Evolutionary conservation across 78 protist species (phyloP).

Genomic region (Dictyostelium intermedium): DNA sequence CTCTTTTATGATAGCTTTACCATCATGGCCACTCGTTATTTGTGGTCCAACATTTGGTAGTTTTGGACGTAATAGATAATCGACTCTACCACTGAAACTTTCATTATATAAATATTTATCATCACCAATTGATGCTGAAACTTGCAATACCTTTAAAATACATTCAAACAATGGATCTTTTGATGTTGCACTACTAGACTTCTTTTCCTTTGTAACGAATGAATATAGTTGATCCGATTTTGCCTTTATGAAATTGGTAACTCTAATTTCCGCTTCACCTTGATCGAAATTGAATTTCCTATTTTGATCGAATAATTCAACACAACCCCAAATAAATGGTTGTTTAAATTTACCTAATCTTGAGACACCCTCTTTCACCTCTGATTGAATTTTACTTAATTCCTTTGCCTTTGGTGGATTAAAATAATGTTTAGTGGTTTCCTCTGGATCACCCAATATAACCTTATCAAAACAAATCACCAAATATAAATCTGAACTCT

Average conservation of each 20-base stretch:
- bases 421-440: conserved; percentile 49
- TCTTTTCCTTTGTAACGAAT: conserved; percentile 32
- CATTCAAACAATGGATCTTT: conserved; percentile 26
- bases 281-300: conserved; percentile 17
- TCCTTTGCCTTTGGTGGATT: conserved; percentile 69
- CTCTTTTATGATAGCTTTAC: background rate
- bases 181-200: background rate
- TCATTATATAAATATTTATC: conserved; percentile 5
- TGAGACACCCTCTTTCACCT: conserved; percentile 4
- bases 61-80: conserved; percentile 35
- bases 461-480: conserved; percentile 70
- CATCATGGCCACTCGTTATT: background rate
- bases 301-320: conserved; percentile 17
- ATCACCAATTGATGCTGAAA: background rate
- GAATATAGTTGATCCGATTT: conserved; percentile 17
- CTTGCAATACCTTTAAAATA: background rate
- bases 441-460: conserved; percentile 72
- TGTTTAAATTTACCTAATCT: conserved; percentile 51
- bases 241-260: background rate
- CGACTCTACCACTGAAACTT: conserved; percentile 5
- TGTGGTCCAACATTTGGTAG: background rate
- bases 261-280: background rate
- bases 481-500: conserved; percentile 30
- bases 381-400: conserved; percentile 19
- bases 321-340: conserved; percentile 62